phyloP scores from a whole-genome alignment of 164 flowering plant species.

The Protea cynaroides region DNA sequence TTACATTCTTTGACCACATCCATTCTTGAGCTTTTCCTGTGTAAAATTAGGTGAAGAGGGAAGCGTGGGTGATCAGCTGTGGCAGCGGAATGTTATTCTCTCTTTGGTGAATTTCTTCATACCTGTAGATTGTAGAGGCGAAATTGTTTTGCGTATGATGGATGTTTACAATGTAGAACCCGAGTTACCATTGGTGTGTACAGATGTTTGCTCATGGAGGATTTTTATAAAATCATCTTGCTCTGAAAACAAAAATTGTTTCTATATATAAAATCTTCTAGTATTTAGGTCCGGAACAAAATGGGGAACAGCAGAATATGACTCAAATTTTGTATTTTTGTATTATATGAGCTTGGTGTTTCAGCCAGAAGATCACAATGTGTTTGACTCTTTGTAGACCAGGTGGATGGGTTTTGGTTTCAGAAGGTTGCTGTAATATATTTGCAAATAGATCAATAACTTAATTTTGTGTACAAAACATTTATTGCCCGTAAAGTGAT shows the following conservation, averaged over 20 bases:
- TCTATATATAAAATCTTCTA: no score
- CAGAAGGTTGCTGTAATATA: no score
- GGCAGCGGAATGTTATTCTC: slow-evolving; percentile 1
- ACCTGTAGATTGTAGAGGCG: slow-evolving; percentile 15
- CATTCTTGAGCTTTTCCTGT: slow-evolving; percentile 19
- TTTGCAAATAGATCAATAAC: no score
- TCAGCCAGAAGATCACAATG: no score
- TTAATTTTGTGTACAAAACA: no score
- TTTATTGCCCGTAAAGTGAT: no score
- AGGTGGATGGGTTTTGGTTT: no score
- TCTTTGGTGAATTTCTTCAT: not conserved
- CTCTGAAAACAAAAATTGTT: not conserved
- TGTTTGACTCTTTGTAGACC: no score
- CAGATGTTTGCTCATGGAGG: slow-evolving; percentile 2
- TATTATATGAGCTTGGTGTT: no score
- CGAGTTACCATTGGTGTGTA: slow-evolving; percentile 16
- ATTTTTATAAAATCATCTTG: not conserved
- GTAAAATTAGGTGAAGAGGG: not conserved
- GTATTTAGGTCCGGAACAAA: not conserved
- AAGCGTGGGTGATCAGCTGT: not conserved
- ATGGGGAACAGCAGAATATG: no score
- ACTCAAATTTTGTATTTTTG: no score
- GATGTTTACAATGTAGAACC: slow-evolving; percentile 6
- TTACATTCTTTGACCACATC: slow-evolving; percentile 25
- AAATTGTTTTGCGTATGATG: slow-evolving; percentile 14